Evolutionary conservation across 2,329 filamentous ascomycete genomes (phyloP).

Genomic region (Venturia asperata): DNA sequence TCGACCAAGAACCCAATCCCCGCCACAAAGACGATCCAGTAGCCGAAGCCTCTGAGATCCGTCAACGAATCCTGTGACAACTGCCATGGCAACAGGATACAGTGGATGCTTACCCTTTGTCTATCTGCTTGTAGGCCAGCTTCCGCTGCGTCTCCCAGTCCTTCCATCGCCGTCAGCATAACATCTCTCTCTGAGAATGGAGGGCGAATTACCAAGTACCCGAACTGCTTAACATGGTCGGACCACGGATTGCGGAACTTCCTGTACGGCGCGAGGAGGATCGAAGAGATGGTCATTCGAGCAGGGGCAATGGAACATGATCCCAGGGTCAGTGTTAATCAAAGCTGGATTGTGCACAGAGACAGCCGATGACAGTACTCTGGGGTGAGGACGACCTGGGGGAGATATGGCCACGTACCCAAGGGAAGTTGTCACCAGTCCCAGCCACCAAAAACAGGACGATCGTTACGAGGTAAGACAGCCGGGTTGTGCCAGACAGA

Average conservation of each 20-base stretch:
- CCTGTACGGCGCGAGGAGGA: slow-evolving; percentile 15
- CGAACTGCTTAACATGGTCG: slow-evolving; percentile 20
- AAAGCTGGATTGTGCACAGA: neutral
- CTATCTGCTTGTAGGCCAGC: slow-evolving; percentile 21
- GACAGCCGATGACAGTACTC: neutral
- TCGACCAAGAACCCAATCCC: slow-evolving; percentile 46
- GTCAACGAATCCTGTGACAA: neutral
- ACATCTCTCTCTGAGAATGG: neutral
- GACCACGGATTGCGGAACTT: slow-evolving; percentile 18
- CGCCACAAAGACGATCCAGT: slow-evolving; percentile 36
- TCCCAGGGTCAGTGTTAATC: neutral
- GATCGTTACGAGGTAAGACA: neutral
- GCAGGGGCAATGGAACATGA: neutral
- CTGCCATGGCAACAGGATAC: neutral
- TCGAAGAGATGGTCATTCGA: slow-evolving; percentile 18
- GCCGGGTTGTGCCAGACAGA: neutral
- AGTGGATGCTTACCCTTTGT: slow-evolving; percentile 19
- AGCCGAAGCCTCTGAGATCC: slow-evolving; percentile 19
- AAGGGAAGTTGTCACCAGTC: neutral
- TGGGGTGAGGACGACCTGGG: neutral
- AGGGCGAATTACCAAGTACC: slow-evolving; percentile 15
- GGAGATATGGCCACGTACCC: neutral
- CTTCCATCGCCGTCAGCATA: slow-evolving; percentile 9
- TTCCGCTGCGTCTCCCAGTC: slow-evolving; percentile 21
- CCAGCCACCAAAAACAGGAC: neutral